Percentiles rank a stretch among this genome's conserved stretches.
Conservation (phyloP, 108 stramenopile genomes). For the Nitzschia inconspicua region DNA sequence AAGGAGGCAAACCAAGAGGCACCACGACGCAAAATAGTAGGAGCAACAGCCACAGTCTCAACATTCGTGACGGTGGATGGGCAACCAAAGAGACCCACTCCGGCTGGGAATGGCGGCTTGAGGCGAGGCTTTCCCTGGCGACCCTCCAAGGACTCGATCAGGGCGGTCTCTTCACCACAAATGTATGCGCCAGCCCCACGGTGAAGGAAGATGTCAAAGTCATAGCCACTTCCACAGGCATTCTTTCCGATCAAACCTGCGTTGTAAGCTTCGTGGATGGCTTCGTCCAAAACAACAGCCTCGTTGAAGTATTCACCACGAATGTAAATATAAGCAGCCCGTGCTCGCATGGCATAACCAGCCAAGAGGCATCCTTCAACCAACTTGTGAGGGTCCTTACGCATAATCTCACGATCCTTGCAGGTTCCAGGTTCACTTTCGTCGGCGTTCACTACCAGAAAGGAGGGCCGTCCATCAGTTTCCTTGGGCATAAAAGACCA, state of each 20-base stretch:
- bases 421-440: constrained; percentile 99
- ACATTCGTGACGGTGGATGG: constrained; percentile 99
- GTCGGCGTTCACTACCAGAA: constrained; percentile 99
- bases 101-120: constrained; percentile 99
- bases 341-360: constrained; percentile 98
- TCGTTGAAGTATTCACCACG: constrained; percentile 99
- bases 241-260: constrained; percentile 96
- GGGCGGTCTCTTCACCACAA: constrained; percentile 99
- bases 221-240: constrained; percentile 97
- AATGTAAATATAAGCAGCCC: constrained; percentile 99
- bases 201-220: constrained; percentile 99
- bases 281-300: constrained; percentile 98
- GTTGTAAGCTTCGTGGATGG: constrained; percentile 98
- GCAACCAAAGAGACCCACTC: constrained; percentile 98
- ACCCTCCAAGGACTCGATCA: constrained; percentile 98
- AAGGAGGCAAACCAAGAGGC: constrained; percentile 96
- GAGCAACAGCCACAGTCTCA: constrained; percentile 97
- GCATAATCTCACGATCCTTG: constrained; percentile 99
- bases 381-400: constrained; percentile 99
- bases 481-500: constrained; percentile 99
- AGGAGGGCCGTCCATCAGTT: constrained; percentile 96
- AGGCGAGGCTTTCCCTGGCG: constrained; percentile 96
- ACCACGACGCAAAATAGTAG: constrained; percentile 97
- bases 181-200: constrained; percentile 99
- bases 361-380: constrained; percentile 98